Evolutionary conservation across 176 grass and related monocot genomes (phyloP).

Genomic region (Cocos nucifera): DNA sequence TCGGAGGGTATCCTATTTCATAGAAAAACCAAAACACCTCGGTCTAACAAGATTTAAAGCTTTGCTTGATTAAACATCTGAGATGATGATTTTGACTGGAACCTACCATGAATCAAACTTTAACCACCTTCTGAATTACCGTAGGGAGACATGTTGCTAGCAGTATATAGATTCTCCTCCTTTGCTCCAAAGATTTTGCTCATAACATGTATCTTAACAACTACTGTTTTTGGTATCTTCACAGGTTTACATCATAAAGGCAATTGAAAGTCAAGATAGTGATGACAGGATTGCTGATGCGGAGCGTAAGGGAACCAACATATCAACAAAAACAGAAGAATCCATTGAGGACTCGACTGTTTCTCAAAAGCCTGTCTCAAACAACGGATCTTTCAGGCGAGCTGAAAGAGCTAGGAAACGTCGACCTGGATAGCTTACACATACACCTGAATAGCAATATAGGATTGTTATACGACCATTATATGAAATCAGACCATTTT

Average conservation of each 20-base stretch:
- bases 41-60: too few relatives aligned
- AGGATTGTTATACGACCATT: background rate
- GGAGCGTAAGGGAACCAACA: slow-evolving; percentile 9
- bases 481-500: slow-evolving; percentile 29
- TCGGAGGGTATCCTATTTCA: too few relatives aligned
- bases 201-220: too few relatives aligned
- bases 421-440: slow-evolving; percentile 15
- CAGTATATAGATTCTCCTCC: too few relatives aligned
- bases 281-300: slow-evolving; percentile 22
- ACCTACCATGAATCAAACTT: too few relatives aligned
- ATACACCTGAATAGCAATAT: slow-evolving; percentile 1
- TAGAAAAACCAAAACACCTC: too few relatives aligned
- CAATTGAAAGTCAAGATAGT: slow-evolving; percentile 34
- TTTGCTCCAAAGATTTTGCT: too few relatives aligned
- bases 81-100: too few relatives aligned
- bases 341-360: slow-evolving; percentile 18
- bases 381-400: slow-evolving; percentile 23
- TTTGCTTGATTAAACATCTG: too few relatives aligned
- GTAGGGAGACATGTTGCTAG: too few relatives aligned
- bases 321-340: slow-evolving; percentile 29
- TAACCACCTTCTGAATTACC: too few relatives aligned
- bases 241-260: slow-evolving; percentile 89
- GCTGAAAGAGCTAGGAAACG: slow-evolving; percentile 36
- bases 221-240: slow-evolving; percentile 3
- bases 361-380: slow-evolving; percentile 17